These are phyloP conservation scores for Penicillium pulvis DNA, from an alignment of 495 filamentous ascomycete species.

Conservation along the genomic window DNA sequence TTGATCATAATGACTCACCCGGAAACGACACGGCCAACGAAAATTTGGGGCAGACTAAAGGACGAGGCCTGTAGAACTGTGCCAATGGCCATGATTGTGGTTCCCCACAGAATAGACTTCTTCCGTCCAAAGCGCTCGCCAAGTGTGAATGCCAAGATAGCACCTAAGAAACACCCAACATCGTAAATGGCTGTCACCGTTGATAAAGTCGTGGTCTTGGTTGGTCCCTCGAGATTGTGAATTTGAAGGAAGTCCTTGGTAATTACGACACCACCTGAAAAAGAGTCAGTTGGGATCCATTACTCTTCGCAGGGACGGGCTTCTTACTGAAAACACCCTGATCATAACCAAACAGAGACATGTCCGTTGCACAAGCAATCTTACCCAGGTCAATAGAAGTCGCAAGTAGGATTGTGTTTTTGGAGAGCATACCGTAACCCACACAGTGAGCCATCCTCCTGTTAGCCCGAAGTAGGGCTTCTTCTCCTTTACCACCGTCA, in stretches of 20 bases:
- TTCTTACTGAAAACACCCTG: constrained; percentile 55
- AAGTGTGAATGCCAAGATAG: constrained; percentile 50
- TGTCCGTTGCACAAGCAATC: constrained; percentile 57
- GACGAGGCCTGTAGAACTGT: constrained; percentile 56
- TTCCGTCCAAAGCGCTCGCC: constrained; percentile 57
- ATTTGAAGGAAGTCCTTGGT: constrained; percentile 3
- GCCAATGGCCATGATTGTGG: constrained; percentile 56
- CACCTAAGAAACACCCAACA: constrained; percentile 58
- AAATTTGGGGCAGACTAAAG: constrained; percentile 56
- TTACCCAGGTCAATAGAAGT: constrained; percentile 29
- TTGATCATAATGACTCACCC: background rate
- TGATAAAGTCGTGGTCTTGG: constrained; percentile 1
- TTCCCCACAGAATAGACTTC: constrained; percentile 53
- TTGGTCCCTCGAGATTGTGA: background rate
- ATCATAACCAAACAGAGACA: constrained; percentile 64
- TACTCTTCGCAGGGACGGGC: background rate
- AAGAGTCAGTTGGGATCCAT: background rate
- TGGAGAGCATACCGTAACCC: constrained; percentile 50
- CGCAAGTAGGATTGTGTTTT: constrained; percentile 3
- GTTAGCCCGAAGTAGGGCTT: constrained; percentile 58
- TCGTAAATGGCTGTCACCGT: constrained; percentile 56
- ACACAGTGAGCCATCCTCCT: constrained; percentile 60
- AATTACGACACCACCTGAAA: constrained; percentile 4
- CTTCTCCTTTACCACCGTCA: background rate
- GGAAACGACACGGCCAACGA: constrained; percentile 52